Conservation (phyloP, 306 rosid species). For the Fagus crenata region DNA sequence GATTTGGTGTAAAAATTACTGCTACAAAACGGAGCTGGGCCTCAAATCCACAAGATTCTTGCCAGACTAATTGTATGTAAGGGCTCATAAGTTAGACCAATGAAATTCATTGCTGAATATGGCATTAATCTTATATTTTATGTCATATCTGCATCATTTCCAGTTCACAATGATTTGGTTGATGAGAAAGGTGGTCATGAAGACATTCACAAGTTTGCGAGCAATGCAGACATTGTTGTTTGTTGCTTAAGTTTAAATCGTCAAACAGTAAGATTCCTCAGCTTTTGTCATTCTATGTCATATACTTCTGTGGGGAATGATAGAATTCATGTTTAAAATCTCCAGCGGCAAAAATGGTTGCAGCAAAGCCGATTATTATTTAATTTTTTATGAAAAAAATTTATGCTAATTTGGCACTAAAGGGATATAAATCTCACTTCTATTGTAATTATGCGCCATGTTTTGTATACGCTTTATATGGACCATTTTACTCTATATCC, state of each 20-base stretch:
- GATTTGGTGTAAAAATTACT: slow-evolving; percentile 84
- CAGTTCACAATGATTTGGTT: slow-evolving; percentile 46
- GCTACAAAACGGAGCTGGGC: slow-evolving; percentile 89
- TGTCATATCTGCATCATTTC: slow-evolving; percentile 23
- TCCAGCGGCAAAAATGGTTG: not conserved
- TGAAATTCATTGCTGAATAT: slow-evolving; percentile 26
- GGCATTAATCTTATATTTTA: slow-evolving; percentile 15
- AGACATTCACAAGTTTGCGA: slow-evolving; percentile 69
- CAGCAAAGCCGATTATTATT: not conserved
- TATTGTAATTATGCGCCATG: not conserved
- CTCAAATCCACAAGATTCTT: slow-evolving; percentile 28
- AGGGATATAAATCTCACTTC: not conserved
- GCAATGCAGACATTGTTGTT: slow-evolving; percentile 80
- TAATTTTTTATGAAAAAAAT: not conserved
- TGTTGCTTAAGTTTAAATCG: slow-evolving; percentile 67
- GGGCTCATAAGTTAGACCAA: slow-evolving; percentile 15
- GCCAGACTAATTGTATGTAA: slow-evolving; percentile 39
- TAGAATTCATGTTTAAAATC: slow-evolving; percentile 1
- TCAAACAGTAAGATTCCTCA: slow-evolving; percentile 62
- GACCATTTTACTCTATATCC: not conserved
- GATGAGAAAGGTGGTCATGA: slow-evolving; percentile 73
- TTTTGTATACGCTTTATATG: not conserved
- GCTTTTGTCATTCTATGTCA: slow-evolving; percentile 1
- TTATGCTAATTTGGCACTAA: not conserved
- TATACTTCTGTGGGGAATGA: not conserved